Evolutionary conservation across 768 basidiomycete genomes (phyloP).

Genomic region (Strobilomyces echinocephalus): DNA sequence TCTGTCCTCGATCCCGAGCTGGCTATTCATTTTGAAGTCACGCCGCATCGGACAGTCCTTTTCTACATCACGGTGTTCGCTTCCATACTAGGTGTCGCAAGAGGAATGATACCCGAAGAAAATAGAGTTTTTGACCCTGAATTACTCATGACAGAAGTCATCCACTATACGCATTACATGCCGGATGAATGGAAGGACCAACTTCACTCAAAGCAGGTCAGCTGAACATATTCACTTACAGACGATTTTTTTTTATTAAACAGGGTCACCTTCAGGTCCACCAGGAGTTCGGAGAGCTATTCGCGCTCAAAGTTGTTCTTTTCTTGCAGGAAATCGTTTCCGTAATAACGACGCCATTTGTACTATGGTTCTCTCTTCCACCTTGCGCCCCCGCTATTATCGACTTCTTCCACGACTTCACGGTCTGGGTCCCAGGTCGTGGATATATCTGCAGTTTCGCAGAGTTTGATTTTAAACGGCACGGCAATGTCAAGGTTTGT

Average conservation of each 20-base stretch:
- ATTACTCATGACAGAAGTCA: constrained; percentile 84
- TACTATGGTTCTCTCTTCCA: constrained; percentile 91
- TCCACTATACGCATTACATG: constrained; percentile 94
- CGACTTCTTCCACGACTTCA: constrained; percentile 98
- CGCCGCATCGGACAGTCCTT: constrained; percentile 84
- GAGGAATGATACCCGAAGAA: constrained; percentile 95
- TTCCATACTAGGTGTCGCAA: constrained; percentile 78
- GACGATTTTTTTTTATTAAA: constrained; percentile 2
- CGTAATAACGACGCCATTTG: constrained; percentile 89
- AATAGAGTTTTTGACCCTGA: constrained; percentile 94
- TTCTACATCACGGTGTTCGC: constrained; percentile 92
- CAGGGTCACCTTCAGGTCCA: constrained; percentile 57
- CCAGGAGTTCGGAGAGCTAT: constrained; percentile 85
- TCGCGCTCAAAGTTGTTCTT: constrained; percentile 86
- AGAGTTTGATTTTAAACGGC: constrained; percentile 94
- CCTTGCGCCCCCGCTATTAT: constrained; percentile 85
- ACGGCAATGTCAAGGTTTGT: constrained; percentile 83
- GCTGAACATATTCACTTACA: constrained; percentile 1
- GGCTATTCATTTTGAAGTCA: constrained; percentile 92
- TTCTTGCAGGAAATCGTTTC: constrained; percentile 88
- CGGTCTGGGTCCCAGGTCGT: constrained; percentile 92
- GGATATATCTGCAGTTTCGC: constrained; percentile 98
- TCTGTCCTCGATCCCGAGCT: constrained; percentile 92
- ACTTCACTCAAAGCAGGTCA: constrained; percentile 83
- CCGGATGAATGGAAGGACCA: constrained; percentile 87